Evolutionary conservation across 768 basidiomycete species (phyloP).

Genomic region (Calvatia gigantea): DNA sequence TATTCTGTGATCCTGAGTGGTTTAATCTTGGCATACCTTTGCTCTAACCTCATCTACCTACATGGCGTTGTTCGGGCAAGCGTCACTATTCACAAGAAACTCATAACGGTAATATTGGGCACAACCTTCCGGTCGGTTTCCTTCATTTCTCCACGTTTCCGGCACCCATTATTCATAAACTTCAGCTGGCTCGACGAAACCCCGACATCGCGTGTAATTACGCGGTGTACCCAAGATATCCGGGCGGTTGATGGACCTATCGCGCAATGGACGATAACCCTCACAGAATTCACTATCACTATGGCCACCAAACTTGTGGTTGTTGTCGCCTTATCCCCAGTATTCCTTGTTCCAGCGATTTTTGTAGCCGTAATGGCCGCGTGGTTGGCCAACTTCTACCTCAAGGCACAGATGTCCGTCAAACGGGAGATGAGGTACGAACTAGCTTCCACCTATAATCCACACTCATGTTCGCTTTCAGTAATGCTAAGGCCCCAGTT

Average conservation of each 20-base stretch:
- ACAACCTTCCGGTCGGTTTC: conserved; percentile 52
- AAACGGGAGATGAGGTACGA: conserved; percentile 44
- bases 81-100: conserved; percentile 44
- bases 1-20: conserved; percentile 17
- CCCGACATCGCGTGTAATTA: conserved; percentile 51
- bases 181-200: conserved; percentile 48
- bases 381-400: conserved; percentile 40
- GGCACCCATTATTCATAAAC: neutral
- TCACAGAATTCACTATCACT: conserved; percentile 26
- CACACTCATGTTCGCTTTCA: neutral
- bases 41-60: conserved; percentile 37
- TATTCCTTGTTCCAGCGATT: conserved; percentile 44
- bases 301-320: conserved; percentile 42
- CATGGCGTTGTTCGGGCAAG: conserved; percentile 52
- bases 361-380: conserved; percentile 39
- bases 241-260: conserved; percentile 48
- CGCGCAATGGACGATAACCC: conserved; percentile 22
- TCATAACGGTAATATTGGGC: conserved; percentile 52
- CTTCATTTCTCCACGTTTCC: neutral
- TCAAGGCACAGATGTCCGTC: conserved; percentile 43
- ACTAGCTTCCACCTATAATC: conserved; percentile 21
- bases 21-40: conserved; percentile 25
- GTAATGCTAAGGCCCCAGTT: conserved; percentile 29
- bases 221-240: conserved; percentile 68
- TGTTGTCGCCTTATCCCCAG: conserved; percentile 40